These are phyloP conservation scores for Cyclaneusma minus DNA, from an alignment of 2,329 filamentous ascomycete genomes.

Conservation along the genomic window DNA sequence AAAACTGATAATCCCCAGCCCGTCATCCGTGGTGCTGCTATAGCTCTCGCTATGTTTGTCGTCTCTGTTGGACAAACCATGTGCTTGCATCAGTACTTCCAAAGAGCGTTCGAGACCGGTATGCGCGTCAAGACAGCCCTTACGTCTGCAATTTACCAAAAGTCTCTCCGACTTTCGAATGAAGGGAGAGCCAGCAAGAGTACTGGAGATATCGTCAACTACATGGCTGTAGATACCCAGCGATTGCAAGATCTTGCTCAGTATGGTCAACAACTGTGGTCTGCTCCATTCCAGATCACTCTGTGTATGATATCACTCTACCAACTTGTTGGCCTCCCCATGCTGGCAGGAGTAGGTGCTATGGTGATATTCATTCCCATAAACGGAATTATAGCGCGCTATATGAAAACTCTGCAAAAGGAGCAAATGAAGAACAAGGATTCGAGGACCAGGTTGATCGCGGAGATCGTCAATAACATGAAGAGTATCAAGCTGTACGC, in stretches of 20 bases:
- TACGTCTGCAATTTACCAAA: slow-evolving; percentile 82
- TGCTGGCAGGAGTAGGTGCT: slow-evolving; percentile 85
- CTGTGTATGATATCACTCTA: slow-evolving; percentile 95
- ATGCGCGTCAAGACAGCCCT: slow-evolving; percentile 93
- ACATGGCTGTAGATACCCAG: slow-evolving; percentile 97
- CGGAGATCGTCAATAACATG: slow-evolving; percentile 98
- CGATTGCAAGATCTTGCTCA: slow-evolving; percentile 88
- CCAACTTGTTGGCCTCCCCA: slow-evolving; percentile 83
- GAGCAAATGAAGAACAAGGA: slow-evolving; percentile 99
- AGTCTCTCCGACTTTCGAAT: slow-evolving; percentile 79
- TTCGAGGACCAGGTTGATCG: slow-evolving; percentile 78
- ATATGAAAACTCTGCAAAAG: slow-evolving; percentile 93
- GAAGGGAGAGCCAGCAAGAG: slow-evolving; percentile 80
- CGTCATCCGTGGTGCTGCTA: slow-evolving; percentile 67
- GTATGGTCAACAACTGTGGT: slow-evolving; percentile 91
- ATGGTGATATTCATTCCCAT: slow-evolving; percentile 98
- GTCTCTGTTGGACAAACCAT: slow-evolving; percentile 76
- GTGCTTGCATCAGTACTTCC: slow-evolving; percentile 95
- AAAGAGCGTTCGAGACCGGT: slow-evolving; percentile 82
- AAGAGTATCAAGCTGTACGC: slow-evolving; percentile 99
- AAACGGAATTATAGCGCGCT: slow-evolving; percentile 77
- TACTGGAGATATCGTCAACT: slow-evolving; percentile 96
- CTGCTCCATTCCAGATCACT: slow-evolving; percentile 87
- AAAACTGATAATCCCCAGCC: slow-evolving; percentile 48
- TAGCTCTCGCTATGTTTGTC: slow-evolving; percentile 83